A percentile compares a stretch with the other conserved stretches of the same genome.
phyloP scores from a whole-genome alignment of 2,329 filamentous ascomycete genomes.

The Fusarium udum region DNA sequence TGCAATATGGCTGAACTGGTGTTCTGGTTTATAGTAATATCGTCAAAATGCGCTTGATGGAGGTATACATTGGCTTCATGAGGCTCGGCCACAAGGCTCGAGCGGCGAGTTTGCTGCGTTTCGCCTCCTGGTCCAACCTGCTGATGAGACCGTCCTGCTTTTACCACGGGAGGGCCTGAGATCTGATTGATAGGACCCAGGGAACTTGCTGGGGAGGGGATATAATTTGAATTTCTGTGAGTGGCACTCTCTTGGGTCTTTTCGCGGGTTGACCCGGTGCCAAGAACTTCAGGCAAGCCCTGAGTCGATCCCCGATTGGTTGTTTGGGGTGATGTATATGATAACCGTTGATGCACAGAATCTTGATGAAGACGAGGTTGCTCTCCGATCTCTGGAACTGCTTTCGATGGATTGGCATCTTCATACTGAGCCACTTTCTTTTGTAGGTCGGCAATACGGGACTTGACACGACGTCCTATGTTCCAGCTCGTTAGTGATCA shows the following conservation, averaged over 20 bases:
- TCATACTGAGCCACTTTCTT: neutral
- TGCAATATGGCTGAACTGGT: neutral
- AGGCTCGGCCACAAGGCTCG: neutral
- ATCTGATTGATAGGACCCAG: no score
- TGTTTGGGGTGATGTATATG: neutral
- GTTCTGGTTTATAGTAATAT: neutral
- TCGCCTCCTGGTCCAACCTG: neutral
- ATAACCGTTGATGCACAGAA: neutral
- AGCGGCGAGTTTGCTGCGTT: neutral
- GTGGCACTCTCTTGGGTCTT: neutral
- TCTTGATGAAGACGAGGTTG: neutral
- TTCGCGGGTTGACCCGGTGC: neutral
- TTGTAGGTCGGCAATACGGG: neutral
- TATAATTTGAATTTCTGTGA: neutral
- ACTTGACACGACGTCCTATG: neutral
- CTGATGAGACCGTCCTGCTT: neutral
- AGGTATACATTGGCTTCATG: neutral
- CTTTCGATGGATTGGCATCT: neutral
- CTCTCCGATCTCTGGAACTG: neutral
- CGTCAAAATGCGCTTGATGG: neutral
- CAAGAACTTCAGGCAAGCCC: neutral
- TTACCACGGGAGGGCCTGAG: neutral
- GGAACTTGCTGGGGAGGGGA: neutral
- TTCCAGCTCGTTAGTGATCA: neutral
- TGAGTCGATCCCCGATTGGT: neutral